These are phyloP conservation scores for Dictyostelium brefeldianum DNA, from an alignment of 78 protist species.

Conservation along the genomic window DNA sequence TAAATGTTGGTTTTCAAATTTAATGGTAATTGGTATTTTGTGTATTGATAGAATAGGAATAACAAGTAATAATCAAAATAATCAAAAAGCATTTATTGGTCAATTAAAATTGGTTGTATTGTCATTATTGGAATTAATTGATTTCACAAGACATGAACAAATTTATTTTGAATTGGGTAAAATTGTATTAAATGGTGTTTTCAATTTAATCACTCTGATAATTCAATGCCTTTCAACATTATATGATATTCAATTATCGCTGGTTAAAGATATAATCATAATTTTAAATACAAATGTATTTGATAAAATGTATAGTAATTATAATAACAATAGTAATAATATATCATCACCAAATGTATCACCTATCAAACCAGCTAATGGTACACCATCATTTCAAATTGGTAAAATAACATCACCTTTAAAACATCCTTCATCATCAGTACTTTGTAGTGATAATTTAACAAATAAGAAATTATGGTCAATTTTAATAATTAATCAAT, in stretches of 20 bases:
- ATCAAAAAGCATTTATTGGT: not conserved
- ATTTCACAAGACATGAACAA: not conserved
- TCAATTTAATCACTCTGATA: not conserved
- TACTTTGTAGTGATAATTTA: no score
- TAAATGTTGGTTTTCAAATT: slow-evolving; percentile 15
- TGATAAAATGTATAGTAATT: not conserved
- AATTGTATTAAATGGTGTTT: not conserved
- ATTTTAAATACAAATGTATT: not conserved
- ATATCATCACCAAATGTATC: not conserved
- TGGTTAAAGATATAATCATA: not conserved
- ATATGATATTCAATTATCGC: not conserved
- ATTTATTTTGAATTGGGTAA: not conserved
- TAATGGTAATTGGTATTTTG: not conserved
- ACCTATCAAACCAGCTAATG: not conserved
- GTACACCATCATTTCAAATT: no score
- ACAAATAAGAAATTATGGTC: not conserved
- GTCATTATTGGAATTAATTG: not conserved
- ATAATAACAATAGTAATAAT: not conserved
- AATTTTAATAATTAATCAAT: not conserved
- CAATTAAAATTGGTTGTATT: not conserved
- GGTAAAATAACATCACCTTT: no score
- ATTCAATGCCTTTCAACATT: not conserved
- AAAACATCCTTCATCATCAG: no score
- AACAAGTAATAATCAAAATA: not conserved
- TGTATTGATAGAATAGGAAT: slow-evolving; percentile 4